Evolutionary conservation across 1,139 yeast genomes (phyloP).

Genomic region (Pichia sp.): DNA sequence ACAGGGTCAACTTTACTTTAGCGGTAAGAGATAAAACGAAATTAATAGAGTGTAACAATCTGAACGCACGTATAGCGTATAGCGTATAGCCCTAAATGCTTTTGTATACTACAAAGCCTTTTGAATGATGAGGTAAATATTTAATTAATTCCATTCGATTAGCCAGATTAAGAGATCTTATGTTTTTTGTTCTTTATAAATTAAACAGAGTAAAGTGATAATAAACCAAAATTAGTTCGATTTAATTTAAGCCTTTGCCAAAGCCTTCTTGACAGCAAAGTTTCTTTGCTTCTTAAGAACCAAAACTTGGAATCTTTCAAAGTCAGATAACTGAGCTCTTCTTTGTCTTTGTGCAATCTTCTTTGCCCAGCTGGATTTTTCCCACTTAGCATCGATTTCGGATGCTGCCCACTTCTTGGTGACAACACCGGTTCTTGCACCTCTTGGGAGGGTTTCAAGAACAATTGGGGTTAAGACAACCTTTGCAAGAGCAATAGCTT

Average conservation of each 20-base stretch:
- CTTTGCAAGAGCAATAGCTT: slow-evolving; percentile 79
- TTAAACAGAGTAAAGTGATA: too few species aligned
- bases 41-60: too few species aligned
- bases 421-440: slow-evolving; percentile 81
- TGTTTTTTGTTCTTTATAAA: too few species aligned
- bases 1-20: too few species aligned
- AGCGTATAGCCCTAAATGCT: too few species aligned
- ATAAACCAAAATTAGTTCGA: neutral
- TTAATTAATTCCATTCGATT: too few species aligned
- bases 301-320: slow-evolving; percentile 99
- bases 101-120: too few species aligned
- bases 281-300: slow-evolving; percentile 97
- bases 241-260: slow-evolving; percentile 71
- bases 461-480: slow-evolving; percentile 91
- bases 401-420: slow-evolving; percentile 93
- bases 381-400: slow-evolving; percentile 87
- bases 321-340: slow-evolving; percentile 90
- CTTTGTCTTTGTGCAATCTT: slow-evolving; percentile 91
- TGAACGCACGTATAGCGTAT: too few species aligned
- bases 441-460: slow-evolving; percentile 83
- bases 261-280: slow-evolving; percentile 86
- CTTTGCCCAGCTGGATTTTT: slow-evolving; percentile 94
- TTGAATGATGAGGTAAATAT: too few species aligned
- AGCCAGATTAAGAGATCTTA: too few species aligned
- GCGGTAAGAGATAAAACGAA: too few species aligned